These are phyloP conservation scores for Torulaspora pretoriensis DNA, from an alignment of 1,139 yeast genomes.

Conservation along the genomic window DNA sequence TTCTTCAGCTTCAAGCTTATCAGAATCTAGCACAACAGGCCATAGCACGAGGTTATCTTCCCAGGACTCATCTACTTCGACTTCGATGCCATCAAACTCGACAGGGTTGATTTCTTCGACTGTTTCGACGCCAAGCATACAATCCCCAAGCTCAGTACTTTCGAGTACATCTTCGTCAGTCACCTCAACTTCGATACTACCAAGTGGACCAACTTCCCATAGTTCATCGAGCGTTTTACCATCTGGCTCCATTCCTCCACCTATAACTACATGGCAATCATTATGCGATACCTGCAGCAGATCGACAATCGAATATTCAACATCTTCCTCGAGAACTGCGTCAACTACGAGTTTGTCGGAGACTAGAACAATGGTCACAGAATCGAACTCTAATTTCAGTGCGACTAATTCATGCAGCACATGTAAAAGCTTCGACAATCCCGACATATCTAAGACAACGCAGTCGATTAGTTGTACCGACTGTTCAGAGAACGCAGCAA, in stretches of 20 bases:
- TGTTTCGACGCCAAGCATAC: not conserved
- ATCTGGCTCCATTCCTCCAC: not conserved
- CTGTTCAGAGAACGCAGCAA: not conserved
- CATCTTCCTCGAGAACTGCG: not conserved
- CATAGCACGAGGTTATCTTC: not conserved
- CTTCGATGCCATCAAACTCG: not conserved
- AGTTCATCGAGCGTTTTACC: constrained; percentile 2
- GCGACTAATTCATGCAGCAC: not conserved
- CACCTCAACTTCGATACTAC: not conserved
- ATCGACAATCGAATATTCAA: no score
- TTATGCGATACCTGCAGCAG: not conserved
- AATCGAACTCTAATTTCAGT: not conserved
- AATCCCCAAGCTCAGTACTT: not conserved
- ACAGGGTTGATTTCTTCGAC: not conserved
- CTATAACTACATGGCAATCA: not conserved
- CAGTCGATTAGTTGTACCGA: not conserved
- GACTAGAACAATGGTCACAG: not conserved
- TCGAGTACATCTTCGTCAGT: not conserved
- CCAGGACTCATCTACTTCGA: not conserved
- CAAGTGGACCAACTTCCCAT: not conserved
- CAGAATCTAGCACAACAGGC: not conserved
- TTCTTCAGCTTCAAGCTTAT: not conserved
- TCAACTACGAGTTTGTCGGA: not conserved
- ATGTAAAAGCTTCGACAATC: not conserved
- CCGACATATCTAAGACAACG: not conserved